Evolutionary conservation across 495 filamentous ascomycete species (phyloP), one percentile per base, ranked within the genome.

Genomic region (Pseudomonodictys pantanalensis): DNA sequence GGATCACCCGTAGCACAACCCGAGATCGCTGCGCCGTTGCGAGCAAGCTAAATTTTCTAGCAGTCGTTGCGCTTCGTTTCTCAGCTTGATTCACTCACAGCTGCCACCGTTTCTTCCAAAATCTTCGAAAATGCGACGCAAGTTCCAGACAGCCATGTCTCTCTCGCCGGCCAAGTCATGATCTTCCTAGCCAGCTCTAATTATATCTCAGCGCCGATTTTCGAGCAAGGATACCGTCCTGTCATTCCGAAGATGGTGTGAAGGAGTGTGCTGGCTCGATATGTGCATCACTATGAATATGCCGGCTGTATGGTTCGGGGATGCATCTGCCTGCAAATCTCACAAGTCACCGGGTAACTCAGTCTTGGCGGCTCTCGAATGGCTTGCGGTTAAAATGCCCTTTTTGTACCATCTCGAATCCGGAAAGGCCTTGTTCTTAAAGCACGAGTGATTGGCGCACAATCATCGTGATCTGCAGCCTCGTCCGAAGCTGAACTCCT

Each of bases 361-460:
- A 48, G 55, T 42, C 56, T 23, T 51, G 49, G 62, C 43, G 29
- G 49, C 47, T 41, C 56, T 26, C 45, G 38, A n/a, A n/a, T 29
- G 29, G 48, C 20, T 45, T 39, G 30, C 61, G 61, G 61, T 56
- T 64, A 64, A 64, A 64, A n/a, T n/a, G n/a, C n/a, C n/a, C n/a
- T n/a, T n/a, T n/a, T n/a, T n/a, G n/a, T n/a, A n/a, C n/a, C n/a
- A n/a, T n/a, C n/a, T n/a, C n/a, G n/a, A n/a, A n/a, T n/a, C n/a
- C n/a, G n/a, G n/a, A n/a, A n/a, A n/a, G n/a, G n/a, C n/a, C n/a
- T n/a, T n/a, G n/a, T n/a, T n/a, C n/a, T n/a, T n/a, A n/a, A n/a
- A n/a, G n/a, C n/a, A n/a, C n/a, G n/a, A n/a, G n/a, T n/a, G n/a
- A n/a, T n/a, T n/a, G n/a, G n/a, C n/a, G n/a, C n/a, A n/a, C 28